A percentile compares a stretch with the other conserved stretches of the same genome.
phyloP scores from a whole-genome alignment of 2,329 filamentous ascomycete species.

The Neobulgaria alba region DNA sequence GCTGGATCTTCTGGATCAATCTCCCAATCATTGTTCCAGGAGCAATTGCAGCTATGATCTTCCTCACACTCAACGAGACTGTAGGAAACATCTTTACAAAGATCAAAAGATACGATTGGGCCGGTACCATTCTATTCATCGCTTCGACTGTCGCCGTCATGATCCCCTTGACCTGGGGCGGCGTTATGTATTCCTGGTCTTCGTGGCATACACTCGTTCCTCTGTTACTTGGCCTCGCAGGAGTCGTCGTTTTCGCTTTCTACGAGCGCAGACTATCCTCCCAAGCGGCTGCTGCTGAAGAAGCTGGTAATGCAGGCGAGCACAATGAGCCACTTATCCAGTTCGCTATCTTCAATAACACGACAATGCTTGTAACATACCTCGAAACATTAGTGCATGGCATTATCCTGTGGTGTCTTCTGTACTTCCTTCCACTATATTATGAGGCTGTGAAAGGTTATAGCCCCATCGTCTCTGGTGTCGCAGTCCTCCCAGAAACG shows the following conservation, averaged over 20 bases:
- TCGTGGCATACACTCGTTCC: conserved; percentile 55
- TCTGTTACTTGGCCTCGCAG: conserved; percentile 43
- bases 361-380: conserved; percentile 41
- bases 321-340: conserved; percentile 32
- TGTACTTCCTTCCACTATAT: conserved; percentile 48
- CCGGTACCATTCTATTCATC: conserved; percentile 53
- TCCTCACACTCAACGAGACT: conserved; percentile 21
- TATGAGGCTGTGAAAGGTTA: conserved; percentile 45
- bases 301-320: conserved; percentile 14
- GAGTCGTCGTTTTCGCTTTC: conserved; percentile 42
- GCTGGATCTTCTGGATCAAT: conserved; percentile 53
- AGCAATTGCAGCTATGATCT: conserved; percentile 19
- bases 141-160: conserved; percentile 49
- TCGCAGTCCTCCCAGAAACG: conserved; percentile 50
- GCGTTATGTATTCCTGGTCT: conserved; percentile 55
- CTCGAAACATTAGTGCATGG: conserved; percentile 49
- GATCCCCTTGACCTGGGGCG: conserved; percentile 54
- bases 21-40: conserved; percentile 23
- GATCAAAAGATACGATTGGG: conserved; percentile 50
- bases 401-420: conserved; percentile 42
- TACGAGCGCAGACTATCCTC: conserved; percentile 37
- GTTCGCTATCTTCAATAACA: conserved; percentile 36
- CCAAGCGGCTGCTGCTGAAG: conserved; percentile 20
- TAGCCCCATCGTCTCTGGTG: conserved; percentile 43
- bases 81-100: conserved; percentile 17